Conservation (phyloP, 495 filamentous ascomycete genomes). For the Hypoxylon fuscum region DNA sequence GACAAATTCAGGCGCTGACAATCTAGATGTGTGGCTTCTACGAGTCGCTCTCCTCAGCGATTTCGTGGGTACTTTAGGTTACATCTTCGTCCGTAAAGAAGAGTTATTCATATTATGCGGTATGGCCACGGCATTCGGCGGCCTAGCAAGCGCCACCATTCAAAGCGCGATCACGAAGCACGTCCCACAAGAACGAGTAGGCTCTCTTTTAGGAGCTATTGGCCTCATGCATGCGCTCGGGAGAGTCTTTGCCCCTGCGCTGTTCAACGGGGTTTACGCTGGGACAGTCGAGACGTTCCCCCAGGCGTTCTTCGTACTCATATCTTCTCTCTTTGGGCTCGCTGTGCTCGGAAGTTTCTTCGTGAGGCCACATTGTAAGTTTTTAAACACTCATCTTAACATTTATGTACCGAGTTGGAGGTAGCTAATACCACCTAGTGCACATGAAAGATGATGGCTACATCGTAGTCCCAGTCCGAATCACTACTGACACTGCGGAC, state of each 20-base stretch:
- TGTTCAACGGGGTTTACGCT: constrained; percentile 88
- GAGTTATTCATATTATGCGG: constrained; percentile 71
- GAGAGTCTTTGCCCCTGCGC: constrained; percentile 76
- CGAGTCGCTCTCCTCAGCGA: constrained; percentile 82
- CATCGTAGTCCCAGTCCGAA: constrained; percentile 25
- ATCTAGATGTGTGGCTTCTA: constrained; percentile 79
- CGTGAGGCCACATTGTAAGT: constrained; percentile 76
- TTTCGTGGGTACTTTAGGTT: constrained; percentile 77
- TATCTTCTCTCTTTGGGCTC: constrained; percentile 71
- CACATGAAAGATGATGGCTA: constrained; percentile 36
- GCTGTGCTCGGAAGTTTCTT: constrained; percentile 73
- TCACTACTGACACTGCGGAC: constrained; percentile 18
- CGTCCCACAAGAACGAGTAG: constrained; percentile 80
- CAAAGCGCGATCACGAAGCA: constrained; percentile 90
- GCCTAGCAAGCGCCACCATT: constrained; percentile 83
- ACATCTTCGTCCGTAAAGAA: constrained; percentile 66
- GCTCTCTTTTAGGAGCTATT: constrained; percentile 84
- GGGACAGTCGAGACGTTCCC: constrained; percentile 78
- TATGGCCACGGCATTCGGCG: constrained; percentile 76
- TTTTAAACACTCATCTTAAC: neutral
- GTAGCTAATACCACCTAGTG: constrained; percentile 24
- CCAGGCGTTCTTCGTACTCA: constrained; percentile 82
- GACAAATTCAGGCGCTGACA: constrained; percentile 74
- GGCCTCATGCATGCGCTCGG: constrained; percentile 87
- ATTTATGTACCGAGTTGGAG: neutral